Base-by-base conservation (phyloP, 2,329 filamentous ascomycete genomes). In the Coniochaeta sp. region DNA sequence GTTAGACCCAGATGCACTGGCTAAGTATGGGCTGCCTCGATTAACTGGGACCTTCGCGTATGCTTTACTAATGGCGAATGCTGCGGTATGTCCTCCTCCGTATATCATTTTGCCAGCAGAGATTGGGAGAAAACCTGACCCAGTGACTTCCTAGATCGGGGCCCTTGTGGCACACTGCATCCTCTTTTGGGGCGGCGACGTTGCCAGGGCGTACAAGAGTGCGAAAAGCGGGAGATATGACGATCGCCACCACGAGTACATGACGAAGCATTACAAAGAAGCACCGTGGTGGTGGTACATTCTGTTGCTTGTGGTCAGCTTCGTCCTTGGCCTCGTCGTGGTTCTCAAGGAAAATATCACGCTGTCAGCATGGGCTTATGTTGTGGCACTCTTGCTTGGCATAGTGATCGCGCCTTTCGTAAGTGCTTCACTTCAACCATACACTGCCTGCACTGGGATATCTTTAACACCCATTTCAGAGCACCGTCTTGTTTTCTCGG, bases 131-230 rank as follows among this genome's bases (percentile, higher is more conserved):
- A 38, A 34, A 28, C 2, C 54, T 34, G 30, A 56, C 28, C 6
- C 3, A 30, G 67, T 4, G 2, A 17, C 2, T 1, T 26, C 36
- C n/a, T 61, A 81, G 76, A 85, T 85, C 56, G 82, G 82, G 1
- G 83, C 82, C 5, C 67, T 85, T 26, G 71, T 84, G 30, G 67
- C 74, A 2, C 82, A 85, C 62, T 79, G 76, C 62, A 60, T 79
- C 57, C 67, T 84, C 5, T 85, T 86, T 65, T 85, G 80, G 80
- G 79, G 82, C 3, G 73, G 74, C 4, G 83, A 85, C 60, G 73
- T 84, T n/a, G 55, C 72, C 3, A 65, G 65, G 7, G 72, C 82
- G 0, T 83, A 74, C 68, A 79, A 77, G 65, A 78, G 71, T n/a
- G 76, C 79, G 0, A 76, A 62, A 22, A 65, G 70, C 3, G 77